phyloP scores from a whole-genome alignment of 805 yeast genomes.

The Metschnikowia vanudenii region DNA sequence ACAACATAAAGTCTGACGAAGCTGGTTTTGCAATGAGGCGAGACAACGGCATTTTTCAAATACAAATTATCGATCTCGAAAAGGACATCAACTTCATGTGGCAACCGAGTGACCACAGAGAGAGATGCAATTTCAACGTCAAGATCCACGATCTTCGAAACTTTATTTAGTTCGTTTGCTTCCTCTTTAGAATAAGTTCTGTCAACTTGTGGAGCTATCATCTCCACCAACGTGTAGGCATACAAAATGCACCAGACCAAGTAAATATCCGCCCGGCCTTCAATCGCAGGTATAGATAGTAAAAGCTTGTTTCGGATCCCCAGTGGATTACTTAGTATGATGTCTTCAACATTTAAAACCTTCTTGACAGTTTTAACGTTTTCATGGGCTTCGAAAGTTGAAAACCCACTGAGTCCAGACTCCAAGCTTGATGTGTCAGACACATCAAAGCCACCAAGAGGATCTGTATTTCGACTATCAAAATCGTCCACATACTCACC shows the following conservation, averaged over 20 bases:
- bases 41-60: conserved; percentile 24
- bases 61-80: conserved; percentile 41
- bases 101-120: conserved; percentile 43
- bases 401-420: conserved; percentile 12
- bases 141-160: conserved; percentile 25
- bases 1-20: conserved; percentile 46
- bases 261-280: conserved; percentile 39
- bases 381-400: conserved; percentile 15
- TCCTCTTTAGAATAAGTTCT: conserved; percentile 28
- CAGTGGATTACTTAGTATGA: conserved; percentile 26
- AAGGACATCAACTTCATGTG: conserved; percentile 47
- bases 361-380: conserved; percentile 30
- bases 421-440: conserved; percentile 37
- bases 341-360: conserved; percentile 31
- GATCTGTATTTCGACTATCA: conserved; percentile 26
- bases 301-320: conserved; percentile 28
- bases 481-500: conserved; percentile 36
- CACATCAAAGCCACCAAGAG: conserved; percentile 21
- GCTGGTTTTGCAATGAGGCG: conserved; percentile 32
- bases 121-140: conserved; percentile 33
- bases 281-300: conserved; percentile 35
- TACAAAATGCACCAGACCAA: conserved; percentile 43
- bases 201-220: conserved; percentile 34
- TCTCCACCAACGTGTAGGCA: conserved; percentile 33
- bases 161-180: conserved; percentile 21